Base-by-base conservation (phyloP, 2,329 filamentous ascomycete species). In the Byssoonygena ceratinophila region DNA sequence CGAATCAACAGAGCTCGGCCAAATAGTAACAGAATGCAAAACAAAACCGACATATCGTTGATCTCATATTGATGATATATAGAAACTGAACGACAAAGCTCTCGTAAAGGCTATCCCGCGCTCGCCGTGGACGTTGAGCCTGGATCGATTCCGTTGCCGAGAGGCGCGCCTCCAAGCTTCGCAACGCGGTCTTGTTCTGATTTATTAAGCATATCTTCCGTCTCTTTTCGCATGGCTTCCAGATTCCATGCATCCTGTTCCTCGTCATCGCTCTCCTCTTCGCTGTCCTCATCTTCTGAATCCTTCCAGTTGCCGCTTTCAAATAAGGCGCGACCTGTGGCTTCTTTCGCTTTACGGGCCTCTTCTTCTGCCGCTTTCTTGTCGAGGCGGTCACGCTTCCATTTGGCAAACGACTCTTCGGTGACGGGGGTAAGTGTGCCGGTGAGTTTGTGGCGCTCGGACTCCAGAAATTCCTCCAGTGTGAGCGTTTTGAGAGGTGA, bases 341-440 rank as follows among this genome's bases (percentile, higher is more conserved):
- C 91, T 62, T 98, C 92, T 78, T 94, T 97, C 64, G 89, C 87
- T 71, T 85, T 83, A 65, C 84, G 82, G 45, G 89, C 88, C 71
- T 95, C 83, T 60, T 92, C 86, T 64, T 98, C 92, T 20, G 92
- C 92, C 14, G 84, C 85, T 78, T 95, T 97, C 83, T 98, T 98
- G 70, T 89, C 82, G 60, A 97, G 67, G 41, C 92, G 85, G 50
- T 94, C 85, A 72, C 90, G 84, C 78, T 98, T 98, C 92, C 92
- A 98, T 65, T 92, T 92, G 57, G 88, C 88, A 65, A 98, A 98
- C 0, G 82, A 78, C 66, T 98, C 92, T 1, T 84, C 84, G 1
- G 87, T 98, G 57, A 98, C 94, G 4, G 94, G 94, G 1, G 94
- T 98, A 48, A 97, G 77, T 0, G 77, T 89, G 52, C 91, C 92